Percentiles rank a stretch among this genome's conserved stretches.
Evolutionary conservation across 306 rosid genomes (phyloP).

Genomic region (Potentilla sterilis): DNA sequence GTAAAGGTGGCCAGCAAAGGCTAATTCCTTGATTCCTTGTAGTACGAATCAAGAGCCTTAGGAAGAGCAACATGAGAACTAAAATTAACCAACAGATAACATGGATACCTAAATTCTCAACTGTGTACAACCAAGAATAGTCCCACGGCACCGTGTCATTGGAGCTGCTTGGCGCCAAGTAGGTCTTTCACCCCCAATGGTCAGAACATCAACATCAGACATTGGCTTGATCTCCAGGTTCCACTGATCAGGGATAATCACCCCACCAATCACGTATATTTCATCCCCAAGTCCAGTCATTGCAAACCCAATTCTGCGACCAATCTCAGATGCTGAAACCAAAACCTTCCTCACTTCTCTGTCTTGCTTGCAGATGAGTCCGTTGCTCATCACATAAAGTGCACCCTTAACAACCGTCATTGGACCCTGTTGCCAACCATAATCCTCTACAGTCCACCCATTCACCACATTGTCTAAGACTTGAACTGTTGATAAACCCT

Average conservation of each 20-base stretch:
- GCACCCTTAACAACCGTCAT: slow-evolving; percentile 76
- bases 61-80: slow-evolving; percentile 27
- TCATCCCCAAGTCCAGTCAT: slow-evolving; percentile 75
- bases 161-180: slow-evolving; percentile 80
- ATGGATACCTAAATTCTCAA: slow-evolving; percentile 64
- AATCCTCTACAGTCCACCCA: slow-evolving; percentile 78
- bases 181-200: slow-evolving; percentile 69
- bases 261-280: slow-evolving; percentile 81
- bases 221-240: slow-evolving; percentile 77
- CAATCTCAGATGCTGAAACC: slow-evolving; percentile 73
- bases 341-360: slow-evolving; percentile 45
- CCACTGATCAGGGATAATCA: slow-evolving; percentile 77
- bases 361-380: slow-evolving; percentile 62
- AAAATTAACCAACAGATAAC: slow-evolving; percentile 23
- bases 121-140: slow-evolving; percentile 82
- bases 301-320: slow-evolving; percentile 78
- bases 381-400: slow-evolving; percentile 85
- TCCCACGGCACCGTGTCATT: slow-evolving; percentile 87
- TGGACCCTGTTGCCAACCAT: slow-evolving; percentile 84
- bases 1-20: slow-evolving; percentile 39
- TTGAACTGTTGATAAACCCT: slow-evolving; percentile 83
- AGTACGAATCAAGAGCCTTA: background rate
- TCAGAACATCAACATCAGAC: slow-evolving; percentile 79
- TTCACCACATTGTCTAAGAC: slow-evolving; percentile 60
- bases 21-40: slow-evolving; percentile 21